Evolutionary conservation across 257 asterid genomes (phyloP).

Genomic region (Thymus mandschuricus): DNA sequence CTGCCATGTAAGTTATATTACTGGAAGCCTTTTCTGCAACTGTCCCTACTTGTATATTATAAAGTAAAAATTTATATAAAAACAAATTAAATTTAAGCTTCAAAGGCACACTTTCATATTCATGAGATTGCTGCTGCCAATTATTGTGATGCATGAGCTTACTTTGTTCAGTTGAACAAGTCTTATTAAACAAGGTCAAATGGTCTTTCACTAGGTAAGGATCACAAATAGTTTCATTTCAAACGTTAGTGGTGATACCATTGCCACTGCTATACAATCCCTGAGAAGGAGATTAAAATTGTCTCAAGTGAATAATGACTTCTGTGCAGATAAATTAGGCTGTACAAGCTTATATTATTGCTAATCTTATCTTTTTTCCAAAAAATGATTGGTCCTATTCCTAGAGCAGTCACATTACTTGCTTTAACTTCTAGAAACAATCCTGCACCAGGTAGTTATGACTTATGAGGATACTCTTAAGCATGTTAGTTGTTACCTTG

Average conservation of each 20-base stretch:
- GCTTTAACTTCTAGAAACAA: slow-evolving; percentile 9
- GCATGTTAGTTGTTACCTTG: slow-evolving; percentile 13
- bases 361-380: too few species aligned
- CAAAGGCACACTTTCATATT: not conserved
- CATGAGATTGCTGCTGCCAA: not conserved
- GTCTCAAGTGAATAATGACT: not conserved
- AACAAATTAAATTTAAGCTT: not conserved
- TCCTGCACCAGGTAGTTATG: slow-evolving; percentile 13
- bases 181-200: not conserved
- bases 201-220: not conserved
- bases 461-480: slow-evolving; percentile 6
- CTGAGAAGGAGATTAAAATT: not conserved
- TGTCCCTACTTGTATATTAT: too few species aligned
- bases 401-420: not conserved
- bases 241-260: not conserved
- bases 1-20: too few species aligned
- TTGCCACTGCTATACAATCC: not conserved
- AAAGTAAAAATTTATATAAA: not conserved
- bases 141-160: not conserved
- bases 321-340: not conserved
- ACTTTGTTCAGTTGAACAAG: not conserved
- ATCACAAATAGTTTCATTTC: not conserved
- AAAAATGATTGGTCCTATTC: not conserved
- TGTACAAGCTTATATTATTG: not conserved
- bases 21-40: too few species aligned